These are phyloP conservation scores for Cynanchum wilfordii DNA, from an alignment of 257 asterid genomes.

Conservation along the genomic window DNA sequence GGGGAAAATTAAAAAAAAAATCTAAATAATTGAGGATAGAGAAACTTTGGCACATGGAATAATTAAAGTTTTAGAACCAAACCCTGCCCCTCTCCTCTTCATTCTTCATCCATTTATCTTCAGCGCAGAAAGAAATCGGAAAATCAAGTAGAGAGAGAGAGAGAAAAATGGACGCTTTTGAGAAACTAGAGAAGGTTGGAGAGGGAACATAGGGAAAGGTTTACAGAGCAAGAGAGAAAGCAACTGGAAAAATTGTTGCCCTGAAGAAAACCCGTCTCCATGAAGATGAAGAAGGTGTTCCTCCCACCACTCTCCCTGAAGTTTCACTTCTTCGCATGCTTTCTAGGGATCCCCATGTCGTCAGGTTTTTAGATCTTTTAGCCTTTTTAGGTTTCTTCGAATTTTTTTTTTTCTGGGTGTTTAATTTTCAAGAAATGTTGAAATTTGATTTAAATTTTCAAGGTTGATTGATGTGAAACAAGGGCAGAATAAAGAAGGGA, in stretches of 20 bases:
- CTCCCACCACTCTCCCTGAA: conserved; percentile 96
- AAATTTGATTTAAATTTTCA: neutral
- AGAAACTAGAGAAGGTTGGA: conserved; percentile 16
- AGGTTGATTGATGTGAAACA: conserved; percentile 92
- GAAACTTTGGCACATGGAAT: neutral
- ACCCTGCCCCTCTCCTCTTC: neutral
- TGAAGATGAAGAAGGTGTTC: conserved; percentile 97
- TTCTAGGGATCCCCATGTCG: conserved; percentile 78
- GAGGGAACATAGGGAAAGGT: conserved; percentile 53
- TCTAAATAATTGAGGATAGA: too few species aligned
- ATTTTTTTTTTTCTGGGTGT: neutral
- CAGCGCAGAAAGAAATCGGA: neutral
- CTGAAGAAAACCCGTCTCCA: conserved; percentile 91
- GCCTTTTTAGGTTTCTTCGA: too few species aligned
- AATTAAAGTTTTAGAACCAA: neutral
- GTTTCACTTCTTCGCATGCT: conserved; percentile 87
- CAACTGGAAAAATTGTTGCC: conserved; percentile 88
- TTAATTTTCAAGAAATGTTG: neutral
- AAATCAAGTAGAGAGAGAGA: neutral
- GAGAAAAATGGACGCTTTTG: conserved; percentile 8
- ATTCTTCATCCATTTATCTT: neutral
- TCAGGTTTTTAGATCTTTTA: conserved; percentile 40
- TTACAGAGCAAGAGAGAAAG: conserved; percentile 87
- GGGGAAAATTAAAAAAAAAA: neutral
- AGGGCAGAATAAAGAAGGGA: conserved; percentile 85